These are phyloP conservation scores for Erysimum cheiri DNA, from an alignment of 441 rosid genomes.

Conservation along the genomic window DNA sequence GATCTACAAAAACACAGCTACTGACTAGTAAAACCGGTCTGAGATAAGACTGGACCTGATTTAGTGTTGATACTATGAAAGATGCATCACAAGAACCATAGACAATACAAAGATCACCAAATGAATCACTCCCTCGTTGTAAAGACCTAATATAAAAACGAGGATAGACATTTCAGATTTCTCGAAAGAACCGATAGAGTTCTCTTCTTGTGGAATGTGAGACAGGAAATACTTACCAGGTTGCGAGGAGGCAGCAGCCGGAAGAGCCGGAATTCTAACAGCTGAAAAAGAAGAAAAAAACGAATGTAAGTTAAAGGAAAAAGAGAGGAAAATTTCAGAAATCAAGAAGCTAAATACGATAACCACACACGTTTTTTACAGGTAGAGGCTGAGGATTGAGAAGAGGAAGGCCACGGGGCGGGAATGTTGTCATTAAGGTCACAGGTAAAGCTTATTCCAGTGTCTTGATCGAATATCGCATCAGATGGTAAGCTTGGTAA, in stretches of 20 bases:
- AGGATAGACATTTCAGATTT: conserved; percentile 2
- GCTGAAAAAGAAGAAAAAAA: conserved; percentile 52
- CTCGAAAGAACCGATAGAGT: not conserved
- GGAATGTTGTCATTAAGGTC: conserved; percentile 97
- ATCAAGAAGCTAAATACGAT: not conserved
- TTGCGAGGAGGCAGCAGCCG: conserved; percentile 86
- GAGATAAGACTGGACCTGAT: conserved; percentile 25
- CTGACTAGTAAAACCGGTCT: conserved; percentile 38
- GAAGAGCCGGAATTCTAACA: conserved; percentile 85
- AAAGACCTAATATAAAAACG: conserved; percentile 55
- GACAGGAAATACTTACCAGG: conserved; percentile 50
- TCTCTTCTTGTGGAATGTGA: not conserved
- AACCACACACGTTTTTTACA: conserved; percentile 71
- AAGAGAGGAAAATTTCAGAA: conserved; percentile 3
- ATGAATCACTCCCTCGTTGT: conserved; percentile 43
- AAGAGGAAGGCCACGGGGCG: conserved; percentile 85
- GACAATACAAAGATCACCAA: conserved; percentile 41
- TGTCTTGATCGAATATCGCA: conserved; percentile 73
- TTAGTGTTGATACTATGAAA: conserved; percentile 25
- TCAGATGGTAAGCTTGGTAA: conserved; percentile 96
- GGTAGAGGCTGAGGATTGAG: conserved; percentile 61
- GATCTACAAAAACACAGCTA: conserved; percentile 32
- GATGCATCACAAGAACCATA: conserved; percentile 33
- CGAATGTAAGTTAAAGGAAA: not conserved
- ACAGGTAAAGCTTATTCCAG: conserved; percentile 92